Evolutionary conservation across 768 basidiomycete genomes (phyloP), one percentile per base, ranked within the genome.

Genomic region (Collybia nuda): DNA sequence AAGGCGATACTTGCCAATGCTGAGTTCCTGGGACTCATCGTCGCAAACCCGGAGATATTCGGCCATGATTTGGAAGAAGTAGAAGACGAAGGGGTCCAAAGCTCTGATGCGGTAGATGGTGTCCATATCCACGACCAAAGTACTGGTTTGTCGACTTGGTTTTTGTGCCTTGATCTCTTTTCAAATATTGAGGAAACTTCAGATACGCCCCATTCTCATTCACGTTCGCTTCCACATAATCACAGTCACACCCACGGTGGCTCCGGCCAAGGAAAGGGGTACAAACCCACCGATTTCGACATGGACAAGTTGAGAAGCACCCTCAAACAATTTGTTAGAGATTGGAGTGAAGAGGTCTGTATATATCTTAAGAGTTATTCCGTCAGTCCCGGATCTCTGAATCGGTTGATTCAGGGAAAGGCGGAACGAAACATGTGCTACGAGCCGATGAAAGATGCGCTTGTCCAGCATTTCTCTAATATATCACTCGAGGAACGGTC

Each of bases 261-360:
- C 39, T 58, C 43, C 18, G 54, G 52, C 40, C 57, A 29, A 40
- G 64, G 52, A 41, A 60, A 67, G 38, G 66, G 63, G 43, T 77
- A 76, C 56, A 75, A 70, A 50, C 79, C 84, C 0, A 82, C 79
- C 0, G 88, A 91, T 32, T 80, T 80, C 53, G 88, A 93, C 57
- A 88, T 90, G 84, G 93, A 97, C 63, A 95, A 96, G 62, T 72
- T 98, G 36, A 73, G 93, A 51, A 94, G 92, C 61, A 96, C 94
- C 0, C 68, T 98, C 35, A 92, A 96, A 62, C 93, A 96, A 59
- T 87, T 96, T 45, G 93, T 93, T 8, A 79, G 94, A 11, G 94
- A 98, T 62, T 98, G 95, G 94, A 90, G 88, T 52, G 79, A 75
- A 55, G 87, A 92, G 74, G 91, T 93, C 17, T 37, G 36, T 19